phyloP scores from a whole-genome alignment of 148 eudicot genomes.

The Rhododendron molle region DNA sequence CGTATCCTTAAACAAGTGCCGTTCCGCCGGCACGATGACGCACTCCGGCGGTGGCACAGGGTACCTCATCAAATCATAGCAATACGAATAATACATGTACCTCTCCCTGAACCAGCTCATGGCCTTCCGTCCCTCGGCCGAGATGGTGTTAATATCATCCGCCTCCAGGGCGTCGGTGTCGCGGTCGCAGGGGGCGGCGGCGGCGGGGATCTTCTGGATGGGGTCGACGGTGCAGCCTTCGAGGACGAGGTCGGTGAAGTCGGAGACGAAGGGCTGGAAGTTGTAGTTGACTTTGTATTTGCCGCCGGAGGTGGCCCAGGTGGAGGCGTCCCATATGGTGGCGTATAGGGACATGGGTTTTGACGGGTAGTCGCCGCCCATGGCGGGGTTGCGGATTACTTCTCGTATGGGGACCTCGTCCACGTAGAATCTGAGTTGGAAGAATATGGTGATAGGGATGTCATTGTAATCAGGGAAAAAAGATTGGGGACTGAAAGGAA shows the following conservation, averaged over 20 bases:
- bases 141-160: conserved; percentile 33
- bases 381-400: conserved; percentile 43
- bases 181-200: conserved; percentile 36
- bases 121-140: conserved; percentile 38
- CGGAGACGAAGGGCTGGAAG: conserved; percentile 77
- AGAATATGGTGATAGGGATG: not conserved
- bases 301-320: conserved; percentile 92
- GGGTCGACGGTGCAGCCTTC: conserved; percentile 83
- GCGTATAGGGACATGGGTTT: conserved; percentile 97
- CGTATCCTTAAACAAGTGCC: conserved; percentile 49
- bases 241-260: conserved; percentile 72
- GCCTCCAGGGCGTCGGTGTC: conserved; percentile 28
- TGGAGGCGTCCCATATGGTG: conserved; percentile 96
- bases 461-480: not conserved
- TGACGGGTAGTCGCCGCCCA: conserved; percentile 88
- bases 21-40: conserved; percentile 50
- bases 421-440: conserved; percentile 74
- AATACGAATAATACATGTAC: conserved; percentile 80
- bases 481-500: not conserved
- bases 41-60: conserved; percentile 80
- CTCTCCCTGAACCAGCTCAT: conserved; percentile 69
- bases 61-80: conserved; percentile 62
- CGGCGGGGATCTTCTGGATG: conserved; percentile 37
- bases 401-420: conserved; percentile 82
- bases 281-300: conserved; percentile 57